A percentile compares a stretch with the other conserved stretches of the same genome.
Evolutionary conservation across 2,329 filamentous ascomycete genomes (phyloP).

Genomic region (Trichoderma sp.): DNA sequence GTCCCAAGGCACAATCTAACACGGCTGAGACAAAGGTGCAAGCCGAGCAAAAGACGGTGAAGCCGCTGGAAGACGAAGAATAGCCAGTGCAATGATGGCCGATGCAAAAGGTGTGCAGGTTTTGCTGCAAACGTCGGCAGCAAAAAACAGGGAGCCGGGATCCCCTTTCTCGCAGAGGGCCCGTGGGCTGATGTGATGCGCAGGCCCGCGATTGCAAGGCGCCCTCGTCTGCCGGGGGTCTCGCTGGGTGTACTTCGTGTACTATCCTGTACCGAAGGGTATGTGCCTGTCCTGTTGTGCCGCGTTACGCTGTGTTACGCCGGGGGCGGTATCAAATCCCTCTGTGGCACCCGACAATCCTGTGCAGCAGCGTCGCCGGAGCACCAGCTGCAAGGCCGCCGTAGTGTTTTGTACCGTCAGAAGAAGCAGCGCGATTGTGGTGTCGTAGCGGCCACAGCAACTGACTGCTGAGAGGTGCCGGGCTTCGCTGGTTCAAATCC

Average conservation of each 20-base stretch:
- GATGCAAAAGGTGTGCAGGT: neutral
- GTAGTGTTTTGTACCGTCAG: neutral
- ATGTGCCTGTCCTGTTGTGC: too few species aligned
- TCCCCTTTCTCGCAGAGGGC: conserved; percentile 1
- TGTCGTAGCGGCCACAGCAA: neutral
- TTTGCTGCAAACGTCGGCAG: conserved; percentile 1
- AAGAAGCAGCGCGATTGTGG: too few species aligned
- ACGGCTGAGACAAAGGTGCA: neutral
- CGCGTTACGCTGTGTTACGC: too few species aligned
- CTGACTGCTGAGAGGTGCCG: neutral
- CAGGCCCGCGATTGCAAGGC: conserved; percentile 16
- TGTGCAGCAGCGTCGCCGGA: conserved; percentile 9
- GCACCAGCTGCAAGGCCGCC: conserved; percentile 6
- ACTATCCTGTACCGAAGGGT: neutral
- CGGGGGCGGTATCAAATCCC: neutral
- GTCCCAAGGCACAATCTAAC: neutral
- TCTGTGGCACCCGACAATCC: neutral
- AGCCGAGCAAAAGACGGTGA: conserved; percentile 7
- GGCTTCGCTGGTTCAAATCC: conserved; percentile 3
- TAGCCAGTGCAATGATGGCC: neutral
- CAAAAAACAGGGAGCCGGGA: conserved; percentile 5
- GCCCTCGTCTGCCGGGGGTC: neutral
- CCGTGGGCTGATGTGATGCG: conserved; percentile 23
- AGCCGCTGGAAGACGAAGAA: neutral
- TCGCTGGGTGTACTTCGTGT: neutral